Evolutionary conservation across 2,329 filamentous ascomycete genomes (phyloP).

Genomic region (Monilinia laxa): DNA sequence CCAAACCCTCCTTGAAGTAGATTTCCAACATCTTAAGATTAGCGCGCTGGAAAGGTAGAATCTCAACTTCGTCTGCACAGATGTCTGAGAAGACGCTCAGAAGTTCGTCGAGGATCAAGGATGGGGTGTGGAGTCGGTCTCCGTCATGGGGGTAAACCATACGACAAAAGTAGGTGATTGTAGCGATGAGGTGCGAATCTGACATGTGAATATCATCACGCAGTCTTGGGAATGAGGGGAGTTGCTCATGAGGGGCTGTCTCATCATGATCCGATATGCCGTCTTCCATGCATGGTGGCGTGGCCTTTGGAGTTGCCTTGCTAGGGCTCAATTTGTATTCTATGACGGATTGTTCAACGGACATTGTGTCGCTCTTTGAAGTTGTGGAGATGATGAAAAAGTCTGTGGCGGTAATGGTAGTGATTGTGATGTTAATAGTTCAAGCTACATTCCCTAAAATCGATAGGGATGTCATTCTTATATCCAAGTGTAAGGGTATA

Average conservation of each 20-base stretch:
- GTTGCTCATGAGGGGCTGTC: neutral
- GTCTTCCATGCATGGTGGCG: neutral
- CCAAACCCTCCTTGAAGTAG: neutral
- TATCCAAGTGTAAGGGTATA: neutral
- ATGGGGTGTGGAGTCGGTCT: neutral
- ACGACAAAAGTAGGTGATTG: neutral
- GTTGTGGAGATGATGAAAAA: too few species aligned
- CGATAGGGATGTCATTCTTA: neutral
- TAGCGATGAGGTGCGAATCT: neutral
- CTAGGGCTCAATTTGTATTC: neutral
- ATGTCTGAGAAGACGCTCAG: neutral
- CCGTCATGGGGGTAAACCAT: neutral
- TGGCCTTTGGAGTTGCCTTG: neutral
- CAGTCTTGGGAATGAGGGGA: neutral
- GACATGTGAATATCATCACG: neutral
- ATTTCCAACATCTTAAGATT: neutral
- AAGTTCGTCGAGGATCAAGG: neutral
- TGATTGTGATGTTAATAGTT: neutral
- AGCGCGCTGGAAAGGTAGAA: neutral
- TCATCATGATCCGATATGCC: neutral
- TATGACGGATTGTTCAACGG: neutral
- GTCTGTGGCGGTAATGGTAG: neutral
- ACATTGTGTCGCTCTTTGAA: neutral
- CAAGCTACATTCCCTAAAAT: too few species aligned
- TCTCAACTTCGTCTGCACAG: neutral